phyloP scores from a whole-genome alignment of 2,329 filamentous ascomycete species.

The Alternaria tenuissima region DNA sequence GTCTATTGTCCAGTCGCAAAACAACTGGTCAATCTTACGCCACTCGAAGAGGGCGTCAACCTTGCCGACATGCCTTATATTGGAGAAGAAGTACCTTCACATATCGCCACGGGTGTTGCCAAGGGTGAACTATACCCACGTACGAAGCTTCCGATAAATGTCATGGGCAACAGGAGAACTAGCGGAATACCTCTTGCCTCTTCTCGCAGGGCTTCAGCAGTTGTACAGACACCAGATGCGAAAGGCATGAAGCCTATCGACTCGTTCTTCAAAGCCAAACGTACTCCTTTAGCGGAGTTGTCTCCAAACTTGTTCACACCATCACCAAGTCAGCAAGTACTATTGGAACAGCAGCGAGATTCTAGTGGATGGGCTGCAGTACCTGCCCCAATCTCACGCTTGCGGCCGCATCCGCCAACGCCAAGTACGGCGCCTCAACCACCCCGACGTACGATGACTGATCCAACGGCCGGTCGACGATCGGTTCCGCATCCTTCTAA shows the following conservation, averaged over 20 bases:
- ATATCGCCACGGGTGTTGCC: conserved; percentile 77
- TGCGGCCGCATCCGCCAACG: conserved; percentile 28
- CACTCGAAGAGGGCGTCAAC: conserved; percentile 68
- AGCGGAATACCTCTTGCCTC: conserved; percentile 50
- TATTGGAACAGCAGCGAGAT: conserved; percentile 62
- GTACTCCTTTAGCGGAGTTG: conserved; percentile 71
- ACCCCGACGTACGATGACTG: conserved; percentile 50
- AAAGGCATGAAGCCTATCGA: conserved; percentile 70
- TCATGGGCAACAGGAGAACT: conserved; percentile 44
- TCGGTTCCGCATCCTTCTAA: conserved; percentile 57
- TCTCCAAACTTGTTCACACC: conserved; percentile 73
- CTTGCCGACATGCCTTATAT: conserved; percentile 81
- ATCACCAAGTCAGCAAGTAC: conserved; percentile 69
- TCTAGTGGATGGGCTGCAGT: conserved; percentile 64
- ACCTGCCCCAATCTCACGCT: conserved; percentile 55
- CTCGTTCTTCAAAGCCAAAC: conserved; percentile 70
- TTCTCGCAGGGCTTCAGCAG: conserved; percentile 33
- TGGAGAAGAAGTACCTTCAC: conserved; percentile 73
- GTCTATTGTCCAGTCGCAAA: conserved; percentile 83
- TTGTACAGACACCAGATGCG: conserved; percentile 56
- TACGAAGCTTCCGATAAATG: conserved; percentile 72
- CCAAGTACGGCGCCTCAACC: conserved; percentile 55
- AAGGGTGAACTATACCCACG: conserved; percentile 86
- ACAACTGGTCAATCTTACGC: conserved; percentile 77
- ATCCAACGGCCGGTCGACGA: conserved; percentile 48